Evolutionary conservation across 202 grass and related monocot species (phyloP).

Genomic region (Saccharum hybrid): DNA sequence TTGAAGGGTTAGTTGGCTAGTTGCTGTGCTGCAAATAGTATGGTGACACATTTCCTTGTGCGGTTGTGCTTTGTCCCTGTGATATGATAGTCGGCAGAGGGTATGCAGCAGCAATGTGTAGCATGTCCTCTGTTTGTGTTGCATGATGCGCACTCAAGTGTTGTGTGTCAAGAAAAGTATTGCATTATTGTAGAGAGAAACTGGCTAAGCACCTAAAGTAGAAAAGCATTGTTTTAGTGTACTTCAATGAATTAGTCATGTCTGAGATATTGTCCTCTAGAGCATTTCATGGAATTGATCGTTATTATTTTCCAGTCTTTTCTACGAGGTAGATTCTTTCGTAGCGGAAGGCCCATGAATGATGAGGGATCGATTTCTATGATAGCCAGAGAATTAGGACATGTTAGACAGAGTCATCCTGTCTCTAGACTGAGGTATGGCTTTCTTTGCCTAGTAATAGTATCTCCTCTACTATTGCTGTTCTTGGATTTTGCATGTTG

Average conservation of each 20-base stretch:
- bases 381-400: slow-evolving; percentile 59
- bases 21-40: not conserved
- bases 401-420: slow-evolving; percentile 52
- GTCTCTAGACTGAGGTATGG: slow-evolving; percentile 74
- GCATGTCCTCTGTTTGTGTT: not conserved
- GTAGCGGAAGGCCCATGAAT: slow-evolving; percentile 33
- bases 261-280: not conserved
- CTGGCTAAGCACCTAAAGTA: not conserved
- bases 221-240: not conserved
- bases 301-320: slow-evolving; percentile 62
- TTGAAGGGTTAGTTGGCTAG: not conserved
- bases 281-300: slow-evolving; percentile 37
- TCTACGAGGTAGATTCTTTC: slow-evolving; percentile 67
- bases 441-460: slow-evolving; percentile 26
- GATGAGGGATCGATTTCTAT: slow-evolving; percentile 46
- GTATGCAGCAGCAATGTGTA: not conserved
- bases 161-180: not conserved
- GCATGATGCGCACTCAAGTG: not conserved
- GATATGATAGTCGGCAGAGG: not conserved
- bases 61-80: not conserved
- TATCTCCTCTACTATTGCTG: slow-evolving; percentile 26
- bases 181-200: not conserved
- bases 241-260: not conserved
- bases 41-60: not conserved
- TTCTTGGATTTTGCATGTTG: slow-evolving; percentile 21